Evolutionary conservation across 768 basidiomycete species (phyloP).

Genomic region (Fomitopsis pulvina): DNA sequence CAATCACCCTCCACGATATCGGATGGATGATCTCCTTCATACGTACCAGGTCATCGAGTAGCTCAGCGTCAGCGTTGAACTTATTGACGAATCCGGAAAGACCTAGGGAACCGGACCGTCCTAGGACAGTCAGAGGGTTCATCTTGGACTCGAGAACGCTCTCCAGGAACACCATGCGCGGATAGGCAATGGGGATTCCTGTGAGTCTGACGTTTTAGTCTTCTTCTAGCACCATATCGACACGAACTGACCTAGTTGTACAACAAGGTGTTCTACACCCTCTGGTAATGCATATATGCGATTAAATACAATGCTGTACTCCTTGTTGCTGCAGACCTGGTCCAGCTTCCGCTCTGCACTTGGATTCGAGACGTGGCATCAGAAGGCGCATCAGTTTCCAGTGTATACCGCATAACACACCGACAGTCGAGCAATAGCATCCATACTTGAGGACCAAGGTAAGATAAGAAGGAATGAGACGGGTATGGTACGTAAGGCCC

Average conservation of each 20-base stretch:
- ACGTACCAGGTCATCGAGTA: constrained; percentile 84
- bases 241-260: constrained; percentile 58
- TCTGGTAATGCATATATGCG: constrained; percentile 54
- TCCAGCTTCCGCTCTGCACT: constrained; percentile 83
- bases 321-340: constrained; percentile 66
- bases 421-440: constrained; percentile 81
- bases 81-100: constrained; percentile 81
- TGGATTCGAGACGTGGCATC: background rate
- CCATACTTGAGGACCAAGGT: constrained; percentile 70
- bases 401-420: constrained; percentile 30
- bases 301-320: constrained; percentile 72
- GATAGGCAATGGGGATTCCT: constrained; percentile 86
- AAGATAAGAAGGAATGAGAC: constrained; percentile 77
- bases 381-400: background rate
- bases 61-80: constrained; percentile 88
- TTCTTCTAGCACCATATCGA: background rate
- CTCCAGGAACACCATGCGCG: constrained; percentile 88
- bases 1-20: background rate
- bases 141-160: constrained; percentile 69
- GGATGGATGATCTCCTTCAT: background rate
- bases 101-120: constrained; percentile 58
- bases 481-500: constrained; percentile 78
- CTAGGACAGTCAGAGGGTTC: constrained; percentile 79
- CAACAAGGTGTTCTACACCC: constrained; percentile 72
- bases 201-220: constrained; percentile 2